Percentiles rank a stretch among this genome's conserved stretches.
phyloP scores from a whole-genome alignment of 345 rosid species.

The Leavenworthia alabamica region DNA sequence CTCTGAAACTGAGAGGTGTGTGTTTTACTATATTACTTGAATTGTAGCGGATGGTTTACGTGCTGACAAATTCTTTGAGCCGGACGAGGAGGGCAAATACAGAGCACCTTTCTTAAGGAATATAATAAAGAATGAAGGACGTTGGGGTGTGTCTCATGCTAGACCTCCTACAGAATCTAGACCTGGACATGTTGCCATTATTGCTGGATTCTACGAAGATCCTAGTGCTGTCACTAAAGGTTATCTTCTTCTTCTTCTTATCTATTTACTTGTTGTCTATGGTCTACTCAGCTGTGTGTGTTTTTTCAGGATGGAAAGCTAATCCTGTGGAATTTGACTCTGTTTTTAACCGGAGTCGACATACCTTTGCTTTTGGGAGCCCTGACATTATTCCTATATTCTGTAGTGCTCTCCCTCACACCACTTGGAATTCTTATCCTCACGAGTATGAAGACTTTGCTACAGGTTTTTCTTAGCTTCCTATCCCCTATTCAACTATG shows the following conservation, averaged over 20 bases:
- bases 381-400: conserved; percentile 95
- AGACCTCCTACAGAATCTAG: conserved; percentile 96
- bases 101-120: conserved; percentile 90
- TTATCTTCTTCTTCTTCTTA: not conserved
- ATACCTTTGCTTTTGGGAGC: conserved; percentile 81
- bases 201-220: conserved; percentile 97
- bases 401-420: conserved; percentile 75
- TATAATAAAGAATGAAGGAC: conserved; percentile 64
- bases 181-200: conserved; percentile 92
- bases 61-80: conserved; percentile 94
- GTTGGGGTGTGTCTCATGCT: conserved; percentile 99
- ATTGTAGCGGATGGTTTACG: conserved; percentile 91
- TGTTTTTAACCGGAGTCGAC: conserved; percentile 74
- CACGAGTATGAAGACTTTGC: conserved; percentile 96
- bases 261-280: not conserved
- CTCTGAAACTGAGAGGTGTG: not conserved
- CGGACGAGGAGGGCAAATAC: conserved; percentile 56
- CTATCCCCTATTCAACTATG: not conserved
- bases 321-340: conserved; percentile 98
- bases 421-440: conserved; percentile 81
- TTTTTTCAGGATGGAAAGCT: conserved; percentile 84
- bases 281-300: not conserved
- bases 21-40: not conserved
- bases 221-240: conserved; percentile 98
- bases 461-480: conserved; percentile 51